phyloP scores from a whole-genome alignment of 345 rosid species.

The Corymbia maculata region DNA sequence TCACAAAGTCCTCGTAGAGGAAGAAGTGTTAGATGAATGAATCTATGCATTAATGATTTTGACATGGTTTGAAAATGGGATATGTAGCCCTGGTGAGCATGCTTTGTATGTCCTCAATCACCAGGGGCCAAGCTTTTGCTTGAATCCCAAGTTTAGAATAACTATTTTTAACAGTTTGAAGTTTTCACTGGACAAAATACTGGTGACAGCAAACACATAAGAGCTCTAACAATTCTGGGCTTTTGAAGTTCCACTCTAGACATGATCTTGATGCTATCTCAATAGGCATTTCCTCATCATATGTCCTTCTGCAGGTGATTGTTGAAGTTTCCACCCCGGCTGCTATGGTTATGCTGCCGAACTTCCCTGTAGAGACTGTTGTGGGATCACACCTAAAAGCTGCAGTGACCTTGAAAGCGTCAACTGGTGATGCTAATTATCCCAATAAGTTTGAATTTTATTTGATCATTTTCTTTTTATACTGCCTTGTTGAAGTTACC shows the following conservation, averaged over 20 bases:
- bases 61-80: not conserved
- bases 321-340: conserved; percentile 80
- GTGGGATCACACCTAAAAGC: conserved; percentile 75
- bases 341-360: conserved; percentile 66
- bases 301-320: conserved; percentile 31
- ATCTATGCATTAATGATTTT: not conserved
- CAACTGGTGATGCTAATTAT: conserved; percentile 40
- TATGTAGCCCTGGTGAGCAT: not conserved
- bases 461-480: conserved; percentile 4
- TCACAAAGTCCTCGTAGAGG: not conserved
- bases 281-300: not conserved
- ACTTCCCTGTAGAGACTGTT: conserved; percentile 76
- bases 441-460: conserved; percentile 8
- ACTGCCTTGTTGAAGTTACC: not conserved
- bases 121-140: not conserved
- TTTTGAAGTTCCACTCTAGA: not conserved
- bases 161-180: not conserved
- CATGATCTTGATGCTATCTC: not conserved
- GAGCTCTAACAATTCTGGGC: not conserved
- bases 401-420: conserved; percentile 74
- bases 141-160: not conserved
- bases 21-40: not conserved
- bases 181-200: not conserved
- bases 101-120: not conserved
- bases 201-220: not conserved